Percentiles rank a stretch among this genome's conserved stretches.
Conservation (phyloP, 495 filamentous ascomycete genomes). For the Lasiosphaeris hirsuta region DNA sequence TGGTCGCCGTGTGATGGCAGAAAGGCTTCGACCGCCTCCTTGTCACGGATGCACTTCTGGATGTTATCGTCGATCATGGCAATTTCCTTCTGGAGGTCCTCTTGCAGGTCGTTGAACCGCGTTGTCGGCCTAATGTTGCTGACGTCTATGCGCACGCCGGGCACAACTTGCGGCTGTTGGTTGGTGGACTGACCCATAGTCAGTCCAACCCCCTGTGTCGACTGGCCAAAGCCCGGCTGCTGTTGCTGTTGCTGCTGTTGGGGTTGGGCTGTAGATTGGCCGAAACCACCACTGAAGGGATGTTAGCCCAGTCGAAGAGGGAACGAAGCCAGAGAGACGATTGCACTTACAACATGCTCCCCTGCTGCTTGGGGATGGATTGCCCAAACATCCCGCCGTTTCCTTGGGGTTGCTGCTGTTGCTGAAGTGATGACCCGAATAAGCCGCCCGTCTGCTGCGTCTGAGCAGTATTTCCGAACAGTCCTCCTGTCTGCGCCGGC, state of each 20-base stretch:
- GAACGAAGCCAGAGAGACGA: background rate
- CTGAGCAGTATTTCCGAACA: constrained; percentile 9
- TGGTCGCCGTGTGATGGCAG: constrained; percentile 63
- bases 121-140: constrained; percentile 78
- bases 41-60: constrained; percentile 59
- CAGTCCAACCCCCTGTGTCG: constrained; percentile 34
- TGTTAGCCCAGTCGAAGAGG: constrained; percentile 15
- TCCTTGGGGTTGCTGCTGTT: constrained; percentile 18
- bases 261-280: constrained; percentile 10
- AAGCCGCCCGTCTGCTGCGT: constrained; percentile 19
- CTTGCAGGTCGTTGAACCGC: constrained; percentile 82
- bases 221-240: constrained; percentile 33
- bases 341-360: constrained; percentile 51
- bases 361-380: background rate
- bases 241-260: constrained; percentile 50
- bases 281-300: constrained; percentile 21
- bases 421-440: constrained; percentile 18
- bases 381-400: constrained; percentile 44
- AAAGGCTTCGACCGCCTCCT: constrained; percentile 55
- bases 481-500: constrained; percentile 14
- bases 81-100: constrained; percentile 75
- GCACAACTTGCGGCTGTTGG: constrained; percentile 50
- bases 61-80: constrained; percentile 71
- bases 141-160: constrained; percentile 74
- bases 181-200: constrained; percentile 45